Percentiles rank a stretch among this genome's conserved stretches.
phyloP scores from a whole-genome alignment of 768 basidiomycete species.

The Boletus sp. region DNA sequence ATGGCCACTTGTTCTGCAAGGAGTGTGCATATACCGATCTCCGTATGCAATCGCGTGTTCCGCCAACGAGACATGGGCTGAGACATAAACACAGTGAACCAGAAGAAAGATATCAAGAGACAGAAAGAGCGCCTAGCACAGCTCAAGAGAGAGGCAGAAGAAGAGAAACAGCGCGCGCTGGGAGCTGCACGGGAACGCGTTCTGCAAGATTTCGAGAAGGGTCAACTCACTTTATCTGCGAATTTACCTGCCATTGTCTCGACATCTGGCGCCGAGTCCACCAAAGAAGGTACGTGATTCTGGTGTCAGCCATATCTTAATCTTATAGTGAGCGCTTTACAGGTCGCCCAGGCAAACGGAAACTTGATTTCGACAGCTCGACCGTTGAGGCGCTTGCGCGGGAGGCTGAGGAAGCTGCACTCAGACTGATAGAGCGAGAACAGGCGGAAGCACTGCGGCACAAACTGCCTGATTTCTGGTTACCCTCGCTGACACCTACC shows the following conservation, averaged over 20 bases:
- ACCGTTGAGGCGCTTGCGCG: constrained; percentile 66
- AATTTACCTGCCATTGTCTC: constrained; percentile 31
- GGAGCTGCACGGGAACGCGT: constrained; percentile 86
- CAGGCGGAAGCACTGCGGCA: constrained; percentile 79
- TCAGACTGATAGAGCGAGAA: constrained; percentile 78
- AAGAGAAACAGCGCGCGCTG: constrained; percentile 64
- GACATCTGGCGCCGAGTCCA: constrained; percentile 36
- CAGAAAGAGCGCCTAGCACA: constrained; percentile 78
- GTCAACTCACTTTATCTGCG: constrained; percentile 69
- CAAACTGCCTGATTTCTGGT: constrained; percentile 97
- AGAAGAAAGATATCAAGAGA: constrained; percentile 91
- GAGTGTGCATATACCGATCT: constrained; percentile 90
- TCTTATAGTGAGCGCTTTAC: constrained; percentile 4
- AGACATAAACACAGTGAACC: constrained; percentile 53
- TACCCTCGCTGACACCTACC: constrained; percentile 88
- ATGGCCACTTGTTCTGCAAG: constrained; percentile 94
- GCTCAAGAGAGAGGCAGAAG: constrained; percentile 75
- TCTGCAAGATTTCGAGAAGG: constrained; percentile 82
- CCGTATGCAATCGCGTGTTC: constrained; percentile 41
- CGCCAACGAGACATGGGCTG: constrained; percentile 5
- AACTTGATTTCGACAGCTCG: constrained; percentile 77
- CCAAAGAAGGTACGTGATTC: constrained; percentile 35
- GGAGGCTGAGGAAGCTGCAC: constrained; percentile 87
- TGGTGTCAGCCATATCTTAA: background rate
- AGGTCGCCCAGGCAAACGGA: constrained; percentile 72